Conservation (phyloP, 106 monocot genomes). For the Dactylorhiza incarnata region DNA sequence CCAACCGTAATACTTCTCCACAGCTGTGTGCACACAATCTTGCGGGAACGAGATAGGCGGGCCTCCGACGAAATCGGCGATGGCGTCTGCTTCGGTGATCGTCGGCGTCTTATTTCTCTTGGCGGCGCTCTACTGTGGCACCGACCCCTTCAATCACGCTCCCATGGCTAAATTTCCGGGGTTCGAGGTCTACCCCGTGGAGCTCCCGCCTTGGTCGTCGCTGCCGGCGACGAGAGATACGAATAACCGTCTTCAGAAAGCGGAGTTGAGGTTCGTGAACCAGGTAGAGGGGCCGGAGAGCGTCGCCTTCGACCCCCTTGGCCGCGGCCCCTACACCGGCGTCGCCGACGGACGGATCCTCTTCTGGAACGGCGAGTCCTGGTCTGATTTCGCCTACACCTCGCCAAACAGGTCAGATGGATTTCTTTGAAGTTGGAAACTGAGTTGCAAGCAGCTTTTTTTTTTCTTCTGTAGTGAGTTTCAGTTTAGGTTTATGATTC, state of each 20-base stretch:
- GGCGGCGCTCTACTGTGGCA: constrained; percentile 41
- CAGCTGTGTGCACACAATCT: background rate
- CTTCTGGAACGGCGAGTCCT: constrained; percentile 40
- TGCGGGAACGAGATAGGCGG: background rate
- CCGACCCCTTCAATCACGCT: constrained; percentile 34
- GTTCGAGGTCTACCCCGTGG: constrained; percentile 40
- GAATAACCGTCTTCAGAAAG: constrained; percentile 32
- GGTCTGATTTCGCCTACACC: constrained; percentile 50
- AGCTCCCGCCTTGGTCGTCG: constrained; percentile 24
- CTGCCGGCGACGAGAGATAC: constrained; percentile 22
- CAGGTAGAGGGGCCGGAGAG: constrained; percentile 66
- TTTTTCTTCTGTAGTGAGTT: background rate
- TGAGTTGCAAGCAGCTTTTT: background rate
- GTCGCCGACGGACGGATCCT: constrained; percentile 56
- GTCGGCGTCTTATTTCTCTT: constrained; percentile 9
- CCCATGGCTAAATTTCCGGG: constrained; percentile 47
- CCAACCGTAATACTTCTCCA: background rate
- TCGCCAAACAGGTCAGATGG: constrained; percentile 41
- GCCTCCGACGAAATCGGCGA: background rate
- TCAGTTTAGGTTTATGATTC: background rate
- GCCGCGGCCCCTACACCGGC: constrained; percentile 63
- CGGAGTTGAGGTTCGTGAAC: constrained; percentile 37
- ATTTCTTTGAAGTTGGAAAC: background rate
- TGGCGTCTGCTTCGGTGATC: background rate
- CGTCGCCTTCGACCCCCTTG: constrained; percentile 45